Evolutionary conservation across 192 early-diverging fungal genomes (phyloP).

Genomic region (Podila clonocystis): DNA sequence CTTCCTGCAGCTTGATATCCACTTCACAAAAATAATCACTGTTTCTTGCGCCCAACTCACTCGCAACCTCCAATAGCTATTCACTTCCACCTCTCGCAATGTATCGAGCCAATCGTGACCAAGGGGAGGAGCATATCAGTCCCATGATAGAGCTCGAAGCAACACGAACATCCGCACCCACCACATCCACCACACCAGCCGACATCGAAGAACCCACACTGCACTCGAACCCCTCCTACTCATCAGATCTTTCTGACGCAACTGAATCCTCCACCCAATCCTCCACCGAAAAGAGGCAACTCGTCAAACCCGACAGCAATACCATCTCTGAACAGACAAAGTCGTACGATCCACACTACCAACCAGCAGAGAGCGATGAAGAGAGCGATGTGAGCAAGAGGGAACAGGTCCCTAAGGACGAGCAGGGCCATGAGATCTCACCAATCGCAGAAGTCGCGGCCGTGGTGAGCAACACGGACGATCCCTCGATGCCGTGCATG

Average conservation of each 20-base stretch:
- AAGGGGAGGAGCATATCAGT: slow-evolving; percentile 3
- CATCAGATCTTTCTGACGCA: not conserved
- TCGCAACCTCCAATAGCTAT: not conserved
- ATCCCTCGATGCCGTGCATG: slow-evolving; percentile 56
- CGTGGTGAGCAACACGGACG: slow-evolving; percentile 59
- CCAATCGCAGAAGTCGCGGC: slow-evolving; percentile 55
- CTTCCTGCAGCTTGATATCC: too few relatives aligned
- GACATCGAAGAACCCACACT: not conserved
- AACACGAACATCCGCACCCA: not conserved
- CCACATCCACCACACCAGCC: too few relatives aligned
- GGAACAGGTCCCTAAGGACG: not conserved
- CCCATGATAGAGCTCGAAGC: slow-evolving; percentile 17
- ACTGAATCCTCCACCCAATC: not conserved
- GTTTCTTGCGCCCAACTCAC: not conserved
- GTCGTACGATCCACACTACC: not conserved
- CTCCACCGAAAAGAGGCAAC: not conserved
- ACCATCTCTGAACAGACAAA: not conserved
- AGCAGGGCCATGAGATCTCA: slow-evolving; percentile 39
- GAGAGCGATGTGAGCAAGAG: not conserved
- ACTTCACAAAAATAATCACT: not conserved
- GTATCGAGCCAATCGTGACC: not conserved
- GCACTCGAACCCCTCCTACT: not conserved
- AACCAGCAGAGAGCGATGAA: not conserved
- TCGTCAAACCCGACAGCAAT: not conserved
- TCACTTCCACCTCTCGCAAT: not conserved